phyloP scores from a whole-genome alignment of 1,139 yeast species.

The Geotrichum bryndzae region DNA sequence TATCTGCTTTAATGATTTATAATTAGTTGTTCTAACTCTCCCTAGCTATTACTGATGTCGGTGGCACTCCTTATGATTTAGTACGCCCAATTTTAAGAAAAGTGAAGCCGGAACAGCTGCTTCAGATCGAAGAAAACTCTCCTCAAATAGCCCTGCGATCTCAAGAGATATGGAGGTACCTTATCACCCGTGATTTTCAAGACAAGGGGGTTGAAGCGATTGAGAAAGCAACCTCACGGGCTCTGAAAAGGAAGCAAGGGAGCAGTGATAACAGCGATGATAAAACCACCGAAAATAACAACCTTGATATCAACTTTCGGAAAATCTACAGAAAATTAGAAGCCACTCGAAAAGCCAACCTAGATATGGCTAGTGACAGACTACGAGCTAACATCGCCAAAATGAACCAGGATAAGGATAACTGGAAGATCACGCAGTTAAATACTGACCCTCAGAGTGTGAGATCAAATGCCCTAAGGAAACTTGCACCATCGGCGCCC shows the following conservation, averaged over 20 bases:
- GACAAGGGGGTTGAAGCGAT: conserved; percentile 15
- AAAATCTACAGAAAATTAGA: conserved; percentile 4
- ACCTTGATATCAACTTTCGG: conserved; percentile 7
- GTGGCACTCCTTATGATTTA: conserved; percentile 24
- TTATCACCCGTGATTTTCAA: conserved; percentile 22
- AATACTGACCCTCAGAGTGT: conserved; percentile 9
- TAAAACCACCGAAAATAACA: not conserved
- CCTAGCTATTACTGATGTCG: conserved; percentile 23
- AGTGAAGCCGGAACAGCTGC: conserved; percentile 22
- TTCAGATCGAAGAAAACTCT: conserved; percentile 19
- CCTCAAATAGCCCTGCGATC: conserved; percentile 22
- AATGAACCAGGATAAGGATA: conserved; percentile 12
- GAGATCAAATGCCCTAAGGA: conserved; percentile 5
- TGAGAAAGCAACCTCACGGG: not conserved
- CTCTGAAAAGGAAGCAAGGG: not conserved
- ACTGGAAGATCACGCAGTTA: conserved; percentile 13
- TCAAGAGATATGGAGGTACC: conserved; percentile 25
- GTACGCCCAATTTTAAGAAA: conserved; percentile 24
- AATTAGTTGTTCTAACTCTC: conserved; percentile 18
- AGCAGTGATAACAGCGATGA: not conserved
- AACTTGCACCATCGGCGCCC: conserved; percentile 4
- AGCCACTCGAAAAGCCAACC: not conserved
- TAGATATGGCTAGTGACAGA: conserved; percentile 7
- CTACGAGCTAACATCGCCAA: conserved; percentile 11
- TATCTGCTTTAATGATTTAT: conserved; percentile 19